These are phyloP conservation scores for Actinomortierella wolfii DNA, from an alignment of 371 early-diverging fungal genomes.

Conservation along the genomic window DNA sequence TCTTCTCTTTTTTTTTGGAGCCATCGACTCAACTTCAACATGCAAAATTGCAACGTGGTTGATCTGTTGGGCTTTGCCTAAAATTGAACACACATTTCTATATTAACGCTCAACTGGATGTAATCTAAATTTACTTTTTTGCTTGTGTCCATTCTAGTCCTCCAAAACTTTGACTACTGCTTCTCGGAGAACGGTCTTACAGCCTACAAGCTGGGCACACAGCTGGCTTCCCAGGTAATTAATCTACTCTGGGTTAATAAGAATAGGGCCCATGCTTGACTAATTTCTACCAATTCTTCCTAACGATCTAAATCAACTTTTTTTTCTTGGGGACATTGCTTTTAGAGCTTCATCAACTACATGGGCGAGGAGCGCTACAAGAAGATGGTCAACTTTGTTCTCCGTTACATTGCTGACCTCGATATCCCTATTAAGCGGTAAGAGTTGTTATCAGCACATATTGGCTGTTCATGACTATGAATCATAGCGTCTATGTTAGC, in stretches of 20 bases:
- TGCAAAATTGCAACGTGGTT: too few species aligned
- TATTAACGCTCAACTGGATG: too few species aligned
- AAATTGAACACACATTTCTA: too few species aligned
- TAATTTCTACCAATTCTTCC: neutral
- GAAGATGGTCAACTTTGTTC: slow-evolving; percentile 91
- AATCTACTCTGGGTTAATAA: neutral
- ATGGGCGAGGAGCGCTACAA: slow-evolving; percentile 98
- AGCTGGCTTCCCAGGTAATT: slow-evolving; percentile 77
- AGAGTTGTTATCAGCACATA: slow-evolving; percentile 7
- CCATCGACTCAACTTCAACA: too few species aligned
- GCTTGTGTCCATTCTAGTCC: slow-evolving; percentile 47
- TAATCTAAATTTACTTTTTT: neutral
- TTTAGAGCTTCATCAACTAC: slow-evolving; percentile 91
- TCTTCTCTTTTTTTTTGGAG: too few species aligned
- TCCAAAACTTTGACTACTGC: slow-evolving; percentile 94
- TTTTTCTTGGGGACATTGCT: too few species aligned
- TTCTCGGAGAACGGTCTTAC: slow-evolving; percentile 99
- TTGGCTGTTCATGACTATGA: too few species aligned
- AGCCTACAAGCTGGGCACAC: slow-evolving; percentile 86
- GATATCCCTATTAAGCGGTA: slow-evolving; percentile 96
- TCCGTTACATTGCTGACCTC: slow-evolving; percentile 95
- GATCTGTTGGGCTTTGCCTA: too few species aligned
- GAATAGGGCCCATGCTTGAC: neutral
- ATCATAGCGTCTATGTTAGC: too few species aligned
- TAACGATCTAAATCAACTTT: too few species aligned